Conservation (phyloP, 768 basidiomycete species). For the Lactarius hatsudake region DNA sequence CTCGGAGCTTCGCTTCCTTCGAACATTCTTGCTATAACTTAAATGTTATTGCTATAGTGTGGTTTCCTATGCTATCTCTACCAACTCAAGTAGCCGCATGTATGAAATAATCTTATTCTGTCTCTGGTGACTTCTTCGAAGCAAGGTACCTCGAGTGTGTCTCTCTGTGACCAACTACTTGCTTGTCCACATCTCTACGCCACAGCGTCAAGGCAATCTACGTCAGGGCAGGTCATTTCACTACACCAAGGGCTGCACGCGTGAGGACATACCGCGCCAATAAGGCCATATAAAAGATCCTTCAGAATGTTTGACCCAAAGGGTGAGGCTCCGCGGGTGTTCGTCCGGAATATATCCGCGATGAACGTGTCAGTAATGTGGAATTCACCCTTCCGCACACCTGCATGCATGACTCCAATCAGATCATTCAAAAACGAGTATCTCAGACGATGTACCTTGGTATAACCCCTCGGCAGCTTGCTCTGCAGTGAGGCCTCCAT, state of each 20-base stretch:
- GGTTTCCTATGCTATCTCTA: conserved; percentile 5
- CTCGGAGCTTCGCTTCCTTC: conserved; percentile 49
- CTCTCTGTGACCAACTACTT: conserved; percentile 34
- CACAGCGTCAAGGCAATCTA: conserved; percentile 43
- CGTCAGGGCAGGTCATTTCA: background rate
- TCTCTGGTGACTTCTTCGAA: conserved; percentile 18
- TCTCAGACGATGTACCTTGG: conserved; percentile 43
- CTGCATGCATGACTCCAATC: conserved; percentile 36
- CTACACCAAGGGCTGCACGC: background rate
- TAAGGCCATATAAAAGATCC: conserved; percentile 46
- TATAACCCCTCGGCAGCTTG: conserved; percentile 58
- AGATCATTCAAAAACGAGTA: background rate
- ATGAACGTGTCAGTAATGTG: conserved; percentile 77
- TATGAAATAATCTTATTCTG: background rate
- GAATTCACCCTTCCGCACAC: conserved; percentile 63
- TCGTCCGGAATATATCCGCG: conserved; percentile 63
- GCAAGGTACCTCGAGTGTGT: conserved; percentile 40
- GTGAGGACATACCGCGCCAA: conserved; percentile 41
- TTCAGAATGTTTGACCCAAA: conserved; percentile 47
- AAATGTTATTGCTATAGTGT: background rate
- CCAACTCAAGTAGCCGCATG: background rate
- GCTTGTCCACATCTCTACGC: conserved; percentile 39
- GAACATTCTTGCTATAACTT: conserved; percentile 33
- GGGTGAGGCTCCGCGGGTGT: conserved; percentile 62
- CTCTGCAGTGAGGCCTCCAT: conserved; percentile 62